Percentiles rank a stretch among this genome's conserved stretches.
Evolutionary conservation across 1,284 basidiomycete genomes (phyloP).

Genomic region (Porodaedalea pini): DNA sequence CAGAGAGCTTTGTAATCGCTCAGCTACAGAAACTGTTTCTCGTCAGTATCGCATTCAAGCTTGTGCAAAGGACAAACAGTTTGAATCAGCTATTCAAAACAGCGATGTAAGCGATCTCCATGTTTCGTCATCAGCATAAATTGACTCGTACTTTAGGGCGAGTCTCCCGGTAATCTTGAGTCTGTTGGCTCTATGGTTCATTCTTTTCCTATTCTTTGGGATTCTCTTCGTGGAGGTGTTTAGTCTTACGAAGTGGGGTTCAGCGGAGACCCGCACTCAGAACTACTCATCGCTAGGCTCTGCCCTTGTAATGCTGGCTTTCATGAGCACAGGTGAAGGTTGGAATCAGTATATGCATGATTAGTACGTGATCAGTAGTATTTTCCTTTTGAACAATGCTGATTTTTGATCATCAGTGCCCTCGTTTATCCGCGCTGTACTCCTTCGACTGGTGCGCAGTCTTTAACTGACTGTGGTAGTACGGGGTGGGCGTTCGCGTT

Average conservation of each 20-base stretch:
- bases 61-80: slow-evolving; percentile 86
- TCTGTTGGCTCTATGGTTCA: slow-evolving; percentile 86
- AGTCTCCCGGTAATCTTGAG: slow-evolving; percentile 87
- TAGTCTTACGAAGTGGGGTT: slow-evolving; percentile 85
- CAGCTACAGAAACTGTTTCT: slow-evolving; percentile 95
- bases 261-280: slow-evolving; percentile 64
- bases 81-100: slow-evolving; percentile 98
- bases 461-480: slow-evolving; percentile 88
- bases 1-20: slow-evolving; percentile 47
- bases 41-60: slow-evolving; percentile 90
- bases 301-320: slow-evolving; percentile 81
- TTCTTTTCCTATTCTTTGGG: slow-evolving; percentile 89
- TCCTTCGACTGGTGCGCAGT: slow-evolving; percentile 42
- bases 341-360: slow-evolving; percentile 98
- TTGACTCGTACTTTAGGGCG: slow-evolving; percentile 46
- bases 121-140: slow-evolving; percentile 9
- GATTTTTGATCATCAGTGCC: slow-evolving; percentile 44
- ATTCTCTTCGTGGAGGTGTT: slow-evolving; percentile 93
- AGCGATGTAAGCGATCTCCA: slow-evolving; percentile 65
- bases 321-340: slow-evolving; percentile 79
- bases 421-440: slow-evolving; percentile 84
- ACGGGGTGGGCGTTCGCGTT: slow-evolving; percentile 80
- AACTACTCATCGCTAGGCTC: slow-evolving; percentile 85
- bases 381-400: slow-evolving; percentile 14
- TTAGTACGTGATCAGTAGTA: slow-evolving; percentile 53